Evolutionary conservation across 2,329 filamentous ascomycete genomes (phyloP).

Genomic region (Colletotrichum musicola): DNA sequence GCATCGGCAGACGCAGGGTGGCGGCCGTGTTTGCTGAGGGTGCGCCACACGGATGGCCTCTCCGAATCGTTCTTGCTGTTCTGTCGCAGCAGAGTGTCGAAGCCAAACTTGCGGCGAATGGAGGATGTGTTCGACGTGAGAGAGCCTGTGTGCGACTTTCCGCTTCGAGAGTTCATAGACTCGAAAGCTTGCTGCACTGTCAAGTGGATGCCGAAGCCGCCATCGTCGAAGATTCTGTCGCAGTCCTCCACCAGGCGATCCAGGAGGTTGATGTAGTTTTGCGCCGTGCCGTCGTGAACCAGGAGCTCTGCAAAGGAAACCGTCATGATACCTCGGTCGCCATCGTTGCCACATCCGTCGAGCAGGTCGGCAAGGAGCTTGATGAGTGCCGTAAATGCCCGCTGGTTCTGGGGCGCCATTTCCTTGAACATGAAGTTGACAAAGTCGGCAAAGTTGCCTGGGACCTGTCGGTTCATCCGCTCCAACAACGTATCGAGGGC

Average conservation of each 20-base stretch:
- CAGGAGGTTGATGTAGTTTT: constrained; percentile 88
- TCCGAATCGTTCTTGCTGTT: constrained; percentile 81
- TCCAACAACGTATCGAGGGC: constrained; percentile 81
- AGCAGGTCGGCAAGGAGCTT: constrained; percentile 89
- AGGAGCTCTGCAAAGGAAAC: constrained; percentile 90
- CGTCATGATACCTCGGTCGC: constrained; percentile 88
- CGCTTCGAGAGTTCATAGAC: constrained; percentile 69
- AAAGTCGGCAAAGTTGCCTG: constrained; percentile 79
- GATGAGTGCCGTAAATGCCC: constrained; percentile 86
- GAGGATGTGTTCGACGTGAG: constrained; percentile 89
- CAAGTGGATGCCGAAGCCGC: constrained; percentile 46
- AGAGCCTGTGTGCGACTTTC: constrained; percentile 77
- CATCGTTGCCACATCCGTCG: constrained; percentile 90
- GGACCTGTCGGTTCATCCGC: constrained; percentile 73
- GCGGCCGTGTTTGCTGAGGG: constrained; percentile 84
- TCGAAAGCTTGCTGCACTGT: constrained; percentile 63
- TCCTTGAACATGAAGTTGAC: constrained; percentile 74
- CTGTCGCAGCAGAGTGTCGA: constrained; percentile 80
- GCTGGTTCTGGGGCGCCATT: constrained; percentile 77
- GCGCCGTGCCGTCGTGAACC: constrained; percentile 80
- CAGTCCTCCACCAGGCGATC: constrained; percentile 92
- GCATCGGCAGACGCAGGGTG: constrained; percentile 69
- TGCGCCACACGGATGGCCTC: constrained; percentile 84
- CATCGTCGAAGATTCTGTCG: constrained; percentile 85
- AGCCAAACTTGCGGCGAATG: constrained; percentile 84